phyloP scores from a whole-genome alignment of 139 green algal genomes.

The Tetratostichococcus sp. region DNA sequence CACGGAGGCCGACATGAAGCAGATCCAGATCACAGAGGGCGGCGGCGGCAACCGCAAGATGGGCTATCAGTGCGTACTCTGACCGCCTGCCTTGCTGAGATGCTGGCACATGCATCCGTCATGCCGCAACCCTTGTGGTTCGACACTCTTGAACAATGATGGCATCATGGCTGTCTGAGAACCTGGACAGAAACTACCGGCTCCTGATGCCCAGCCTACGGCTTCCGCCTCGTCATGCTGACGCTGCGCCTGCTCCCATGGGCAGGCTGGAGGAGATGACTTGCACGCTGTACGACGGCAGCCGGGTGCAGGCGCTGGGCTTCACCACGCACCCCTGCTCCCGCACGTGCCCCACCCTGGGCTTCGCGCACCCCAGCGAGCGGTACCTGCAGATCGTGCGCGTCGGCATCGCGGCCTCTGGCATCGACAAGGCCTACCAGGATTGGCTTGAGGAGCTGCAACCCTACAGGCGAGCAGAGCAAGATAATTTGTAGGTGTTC shows the following conservation, averaged over 20 bases:
- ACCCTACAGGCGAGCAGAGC: background rate
- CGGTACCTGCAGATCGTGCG: background rate
- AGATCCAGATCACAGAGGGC: background rate
- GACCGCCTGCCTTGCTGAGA: background rate
- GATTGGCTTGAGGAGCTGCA: background rate
- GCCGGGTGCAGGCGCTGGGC: background rate
- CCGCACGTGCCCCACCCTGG: background rate
- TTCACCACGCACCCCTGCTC: background rate
- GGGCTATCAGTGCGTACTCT: background rate
- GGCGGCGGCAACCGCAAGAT: background rate
- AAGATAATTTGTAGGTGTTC: too few species aligned
- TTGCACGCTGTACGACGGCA: background rate
- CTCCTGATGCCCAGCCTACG: too few species aligned
- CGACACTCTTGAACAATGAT: too few species aligned
- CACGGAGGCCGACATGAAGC: background rate
- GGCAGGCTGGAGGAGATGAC: background rate
- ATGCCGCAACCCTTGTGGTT: too few species aligned
- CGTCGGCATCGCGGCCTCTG: background rate
- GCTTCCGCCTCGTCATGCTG: too few species aligned
- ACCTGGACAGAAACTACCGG: too few species aligned
- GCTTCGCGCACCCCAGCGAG: background rate
- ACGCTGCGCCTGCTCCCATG: background rate
- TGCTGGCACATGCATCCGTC: too few species aligned
- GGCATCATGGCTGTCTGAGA: too few species aligned
- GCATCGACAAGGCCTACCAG: background rate